Conservation (phyloP, 768 basidiomycete genomes). For the Suillus variegatus region DNA sequence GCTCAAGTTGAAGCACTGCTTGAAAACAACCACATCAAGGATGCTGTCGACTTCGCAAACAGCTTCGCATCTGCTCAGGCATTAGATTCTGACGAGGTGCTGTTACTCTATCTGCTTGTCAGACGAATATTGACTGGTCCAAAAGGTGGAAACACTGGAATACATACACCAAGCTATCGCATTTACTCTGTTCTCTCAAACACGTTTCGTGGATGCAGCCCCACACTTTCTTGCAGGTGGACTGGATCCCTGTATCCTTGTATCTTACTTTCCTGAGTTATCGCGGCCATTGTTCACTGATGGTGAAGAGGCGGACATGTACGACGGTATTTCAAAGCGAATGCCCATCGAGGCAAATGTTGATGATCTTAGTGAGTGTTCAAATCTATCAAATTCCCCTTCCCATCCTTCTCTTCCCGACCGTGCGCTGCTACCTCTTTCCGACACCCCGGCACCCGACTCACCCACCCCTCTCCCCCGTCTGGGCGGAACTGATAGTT, state of each 20-base stretch:
- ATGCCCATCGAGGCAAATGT: conserved; percentile 71
- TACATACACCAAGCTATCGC: conserved; percentile 85
- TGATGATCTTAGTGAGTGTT: conserved; percentile 83
- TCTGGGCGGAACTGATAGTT: conserved; percentile 75
- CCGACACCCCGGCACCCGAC: conserved; percentile 31
- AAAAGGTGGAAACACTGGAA: conserved; percentile 65
- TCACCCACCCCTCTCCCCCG: conserved; percentile 32
- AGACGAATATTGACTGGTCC: background rate
- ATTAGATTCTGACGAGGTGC: conserved; percentile 10
- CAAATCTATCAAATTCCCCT: conserved; percentile 19
- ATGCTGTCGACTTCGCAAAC: conserved; percentile 65
- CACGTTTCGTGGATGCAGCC: conserved; percentile 82
- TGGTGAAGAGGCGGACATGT: conserved; percentile 65
- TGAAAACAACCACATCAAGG: conserved; percentile 61
- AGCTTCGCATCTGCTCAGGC: conserved; percentile 60
- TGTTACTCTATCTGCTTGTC: conserved; percentile 7
- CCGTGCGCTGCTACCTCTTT: conserved; percentile 21
- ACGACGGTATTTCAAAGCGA: conserved; percentile 70
- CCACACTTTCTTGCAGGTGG: conserved; percentile 76
- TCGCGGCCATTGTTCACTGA: conserved; percentile 60
- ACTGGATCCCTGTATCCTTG: conserved; percentile 79
- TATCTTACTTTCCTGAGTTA: conserved; percentile 81
- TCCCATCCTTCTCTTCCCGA: conserved; percentile 22
- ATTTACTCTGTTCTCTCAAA: conserved; percentile 75
- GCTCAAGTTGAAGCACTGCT: conserved; percentile 73